Evolutionary conservation across 2,329 filamentous ascomycete species (phyloP), one percentile per base, ranked within the genome.

Genomic region (Scorias spongiosa): DNA sequence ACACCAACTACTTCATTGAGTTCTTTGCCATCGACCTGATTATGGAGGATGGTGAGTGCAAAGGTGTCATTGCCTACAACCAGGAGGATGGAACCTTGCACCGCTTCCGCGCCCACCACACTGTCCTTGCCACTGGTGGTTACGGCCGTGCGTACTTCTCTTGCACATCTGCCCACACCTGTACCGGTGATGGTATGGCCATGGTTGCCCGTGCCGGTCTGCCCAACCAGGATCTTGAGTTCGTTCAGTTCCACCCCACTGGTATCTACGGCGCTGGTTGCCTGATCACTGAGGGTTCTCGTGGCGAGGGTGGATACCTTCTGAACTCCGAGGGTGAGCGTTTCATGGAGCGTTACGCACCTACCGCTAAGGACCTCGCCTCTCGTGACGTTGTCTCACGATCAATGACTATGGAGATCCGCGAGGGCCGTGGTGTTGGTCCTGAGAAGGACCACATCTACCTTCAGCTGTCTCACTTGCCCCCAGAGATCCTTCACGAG

Each of bases 1-100:
- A 95, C 75, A 95, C 89, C 62, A 95, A 95, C 74, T 98, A 95
- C 76, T 96, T 98, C 70, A 95, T 98, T 66, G 91, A 96, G 69
- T 96, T 88, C 75, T 98, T 96, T 65, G 91, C 88, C 57, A 76
- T 93, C 54, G 91, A 96, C 63, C 71, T 96, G 66, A 83, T 98
- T 59, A 96, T 96, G 91, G 83, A 95, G 70, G 84, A 93, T 58
- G 89, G 89, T 48, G 84, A 89, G 66, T 96, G 89, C 74, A 88
- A 88, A 56, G 91, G 91, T 77, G 84, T 96, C 54, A 75, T 96
- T 54, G 89, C 89, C 47, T 95, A 95, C 71, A 96, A 95, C 76
- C 88, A 95, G 70, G 89, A 98, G 70, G 91, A 98, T 61, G 91
- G 91, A 52, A 96, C 89, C 29, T 80, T 96, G 49, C 91, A 98